phyloP scores from a whole-genome alignment of 1,284 basidiomycete genomes.

The Leccinum subrobustum region DNA sequence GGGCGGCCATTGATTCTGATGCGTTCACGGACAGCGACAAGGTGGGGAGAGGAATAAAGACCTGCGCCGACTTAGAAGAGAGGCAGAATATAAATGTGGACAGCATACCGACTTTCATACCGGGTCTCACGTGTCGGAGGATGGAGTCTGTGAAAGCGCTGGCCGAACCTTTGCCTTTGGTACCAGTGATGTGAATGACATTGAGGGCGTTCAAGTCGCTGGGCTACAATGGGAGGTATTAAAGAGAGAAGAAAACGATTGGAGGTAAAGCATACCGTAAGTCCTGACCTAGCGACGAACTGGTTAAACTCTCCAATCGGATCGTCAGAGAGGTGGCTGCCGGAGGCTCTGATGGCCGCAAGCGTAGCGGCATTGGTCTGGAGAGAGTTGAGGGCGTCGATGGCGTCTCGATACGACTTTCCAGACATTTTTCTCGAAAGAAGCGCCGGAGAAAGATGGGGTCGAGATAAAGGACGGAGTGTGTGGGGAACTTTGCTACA shows the following conservation, averaged over 20 bases:
- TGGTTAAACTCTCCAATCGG: slow-evolving; percentile 91
- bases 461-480: slow-evolving; percentile 15
- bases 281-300: slow-evolving; percentile 86
- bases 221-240: slow-evolving; percentile 16
- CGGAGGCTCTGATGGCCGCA: slow-evolving; percentile 80
- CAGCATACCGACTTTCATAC: slow-evolving; percentile 68
- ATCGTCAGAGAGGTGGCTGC: slow-evolving; percentile 65
- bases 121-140: slow-evolving; percentile 59
- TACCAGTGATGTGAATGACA: slow-evolving; percentile 96
- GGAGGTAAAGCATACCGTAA: slow-evolving; percentile 52
- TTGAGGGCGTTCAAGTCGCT: slow-evolving; percentile 87
- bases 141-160: slow-evolving; percentile 89
- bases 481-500: slow-evolving; percentile 11
- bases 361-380: slow-evolving; percentile 94
- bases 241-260: slow-evolving; percentile 8
- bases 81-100: not conserved
- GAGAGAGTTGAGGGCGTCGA: slow-evolving; percentile 86
- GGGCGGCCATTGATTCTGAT: slow-evolving; percentile 94
- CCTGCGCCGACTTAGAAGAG: slow-evolving; percentile 45
- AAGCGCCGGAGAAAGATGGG: slow-evolving; percentile 7
- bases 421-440: slow-evolving; percentile 43
- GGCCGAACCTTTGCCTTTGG: slow-evolving; percentile 98
- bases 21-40: slow-evolving; percentile 93
- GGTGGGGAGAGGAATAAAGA: slow-evolving; percentile 95
- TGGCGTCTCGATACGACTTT: slow-evolving; percentile 72